A percentile compares a stretch with the other conserved stretches of the same genome.
phyloP scores from a whole-genome alignment of 2,329 filamentous ascomycete genomes.

The Alternaria incomplexa region DNA sequence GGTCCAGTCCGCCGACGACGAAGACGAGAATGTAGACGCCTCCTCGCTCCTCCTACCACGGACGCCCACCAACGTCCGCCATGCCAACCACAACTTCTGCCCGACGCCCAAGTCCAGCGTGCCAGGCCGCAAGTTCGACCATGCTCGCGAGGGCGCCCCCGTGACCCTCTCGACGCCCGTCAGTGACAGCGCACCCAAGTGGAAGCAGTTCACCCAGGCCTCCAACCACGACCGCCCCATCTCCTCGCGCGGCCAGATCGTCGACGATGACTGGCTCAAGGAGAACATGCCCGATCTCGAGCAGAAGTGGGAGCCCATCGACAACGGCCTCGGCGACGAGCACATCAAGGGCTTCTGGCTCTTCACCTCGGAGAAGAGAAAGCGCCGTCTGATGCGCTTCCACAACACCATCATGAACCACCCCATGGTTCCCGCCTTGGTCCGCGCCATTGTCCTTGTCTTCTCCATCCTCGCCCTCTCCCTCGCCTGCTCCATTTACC shows the following conservation, averaged over 20 bases:
- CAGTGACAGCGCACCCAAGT: conserved; percentile 46
- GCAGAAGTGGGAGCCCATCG: conserved; percentile 61
- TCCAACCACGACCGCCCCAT: conserved; percentile 36
- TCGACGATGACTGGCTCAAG: conserved; percentile 55
- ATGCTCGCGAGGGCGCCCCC: conserved; percentile 46
- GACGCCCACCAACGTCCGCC: conserved; percentile 41
- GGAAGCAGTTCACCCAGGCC: conserved; percentile 47
- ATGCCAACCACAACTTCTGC: conserved; percentile 47
- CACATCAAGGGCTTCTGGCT: conserved; percentile 58
- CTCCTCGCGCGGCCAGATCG: conserved; percentile 43
- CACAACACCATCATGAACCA: conserved; percentile 77
- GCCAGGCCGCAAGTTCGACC: conserved; percentile 48
- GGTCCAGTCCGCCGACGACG: conserved; percentile 48
- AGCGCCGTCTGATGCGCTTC: conserved; percentile 64
- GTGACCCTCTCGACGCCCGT: conserved; percentile 45
- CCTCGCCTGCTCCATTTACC: conserved; percentile 76
- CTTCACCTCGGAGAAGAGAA: conserved; percentile 55
- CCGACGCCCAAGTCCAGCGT: conserved; percentile 48
- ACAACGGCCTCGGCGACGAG: conserved; percentile 58
- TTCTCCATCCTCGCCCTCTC: conserved; percentile 84
- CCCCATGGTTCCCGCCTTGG: conserved; percentile 82
- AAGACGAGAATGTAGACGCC: conserved; percentile 38
- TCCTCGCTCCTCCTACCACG: conserved; percentile 43
- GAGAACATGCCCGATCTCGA: conserved; percentile 56
- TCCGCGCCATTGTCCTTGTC: conserved; percentile 80